Evolutionary conservation across 441 rosid species (phyloP), one percentile per base, ranked within the genome.

Genomic region (Manihot esculenta): DNA sequence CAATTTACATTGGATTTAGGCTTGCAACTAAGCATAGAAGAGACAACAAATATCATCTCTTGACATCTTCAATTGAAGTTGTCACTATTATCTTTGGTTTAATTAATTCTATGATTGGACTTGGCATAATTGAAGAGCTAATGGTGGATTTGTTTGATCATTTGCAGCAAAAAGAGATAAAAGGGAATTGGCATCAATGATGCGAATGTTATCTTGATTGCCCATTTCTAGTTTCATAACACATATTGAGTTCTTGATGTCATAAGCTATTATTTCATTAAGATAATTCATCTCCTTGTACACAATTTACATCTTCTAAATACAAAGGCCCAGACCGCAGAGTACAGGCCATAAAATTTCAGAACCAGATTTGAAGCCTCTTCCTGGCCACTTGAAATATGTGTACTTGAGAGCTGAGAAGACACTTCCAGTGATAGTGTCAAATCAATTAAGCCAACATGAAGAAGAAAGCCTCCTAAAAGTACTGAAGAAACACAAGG

Each of bases 31-130:
- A 82, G 70, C 74, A 76, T 2, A 72, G 47, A 59, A 47, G 74
- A 17, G 74, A 69, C 0, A 71, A 23, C 60, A 73, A 62, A 49
- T 70, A 69, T 64, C 21, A 72, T 72, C 23, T 56, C 57, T 71
- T 78, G 38, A 77, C 78, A 38, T 47, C 67, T 74, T 76, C 78
- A 10, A 73, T 82, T 0, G 78, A 87, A 41, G 67, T 71, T 45
- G 70, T 68, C 55, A 78, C 79, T 8, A 56, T 81, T 20, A 44
- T 73, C 44, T 78, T 80, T 3, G 71, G 84, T 38, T 67, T 64
- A 0, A 66, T 83, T 63, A 73, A 80, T 60, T 68, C 79, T 47
- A 60, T 77, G 64, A 80, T 76, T 18, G 79, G 82, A 66, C 55
- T 79, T 3, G 71, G 69, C 33, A 12, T 79, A 57, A 70, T 81